phyloP scores from a whole-genome alignment of 208 protist genomes.

The Porcisia hertigi region DNA sequence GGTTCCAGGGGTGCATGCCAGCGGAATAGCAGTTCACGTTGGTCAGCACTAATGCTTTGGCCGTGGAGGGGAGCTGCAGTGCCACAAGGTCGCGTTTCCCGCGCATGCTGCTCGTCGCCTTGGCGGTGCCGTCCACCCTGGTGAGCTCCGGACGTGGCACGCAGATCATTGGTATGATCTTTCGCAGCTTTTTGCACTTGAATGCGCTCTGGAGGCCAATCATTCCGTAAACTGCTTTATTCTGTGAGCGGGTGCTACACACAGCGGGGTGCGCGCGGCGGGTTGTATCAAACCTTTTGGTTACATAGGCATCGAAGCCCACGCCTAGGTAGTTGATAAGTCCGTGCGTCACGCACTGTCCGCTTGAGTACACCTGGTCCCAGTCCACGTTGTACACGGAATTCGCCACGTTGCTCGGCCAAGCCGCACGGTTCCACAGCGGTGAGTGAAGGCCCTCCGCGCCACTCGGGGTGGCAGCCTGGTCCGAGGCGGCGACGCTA shows the following conservation, averaged over 20 bases:
- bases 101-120: neutral
- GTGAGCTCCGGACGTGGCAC: slow-evolving; percentile 36
- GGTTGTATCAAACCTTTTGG: slow-evolving; percentile 56
- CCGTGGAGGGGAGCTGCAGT: slow-evolving; percentile 50
- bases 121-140: neutral
- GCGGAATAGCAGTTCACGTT: slow-evolving; percentile 83
- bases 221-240: slow-evolving; percentile 78
- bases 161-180: slow-evolving; percentile 60
- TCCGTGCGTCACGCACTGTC: slow-evolving; percentile 31
- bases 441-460: neutral
- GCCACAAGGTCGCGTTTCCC: slow-evolving; percentile 22
- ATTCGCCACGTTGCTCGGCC: slow-evolving; percentile 25
- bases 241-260: slow-evolving; percentile 64
- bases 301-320: slow-evolving; percentile 81
- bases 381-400: slow-evolving; percentile 52
- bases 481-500: neutral
- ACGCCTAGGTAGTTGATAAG: slow-evolving; percentile 88
- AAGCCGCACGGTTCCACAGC: slow-evolving; percentile 4
- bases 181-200: slow-evolving; percentile 44
- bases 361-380: slow-evolving; percentile 28
- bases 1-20: slow-evolving; percentile 65
- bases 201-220: slow-evolving; percentile 50
- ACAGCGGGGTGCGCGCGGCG: slow-evolving; percentile 51
- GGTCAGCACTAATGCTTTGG: slow-evolving; percentile 71
- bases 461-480: neutral